Conservation (phyloP, 2,329 filamentous ascomycete species). For the Neonectria magnoliae region DNA sequence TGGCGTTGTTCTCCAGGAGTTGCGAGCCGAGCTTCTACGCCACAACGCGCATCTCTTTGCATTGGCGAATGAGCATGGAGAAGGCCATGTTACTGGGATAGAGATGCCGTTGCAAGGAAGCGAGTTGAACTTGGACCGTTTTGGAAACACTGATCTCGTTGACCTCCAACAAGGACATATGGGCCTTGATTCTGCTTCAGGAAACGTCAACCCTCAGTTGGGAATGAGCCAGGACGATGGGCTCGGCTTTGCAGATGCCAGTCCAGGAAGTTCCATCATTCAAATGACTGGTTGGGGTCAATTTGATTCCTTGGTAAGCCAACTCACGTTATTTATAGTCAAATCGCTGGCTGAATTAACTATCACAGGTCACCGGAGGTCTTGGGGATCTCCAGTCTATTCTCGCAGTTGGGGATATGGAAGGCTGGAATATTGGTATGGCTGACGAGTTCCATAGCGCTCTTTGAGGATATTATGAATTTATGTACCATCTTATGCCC, state of each 20-base stretch:
- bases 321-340: neutral
- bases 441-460: constrained; percentile 2
- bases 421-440: constrained; percentile 27
- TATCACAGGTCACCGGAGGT: constrained; percentile 27
- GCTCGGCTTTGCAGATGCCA: constrained; percentile 11
- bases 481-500: too few relatives aligned
- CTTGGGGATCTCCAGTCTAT: constrained; percentile 27
- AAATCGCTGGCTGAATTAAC: neutral
- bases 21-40: constrained; percentile 39
- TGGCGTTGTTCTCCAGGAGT: constrained; percentile 53
- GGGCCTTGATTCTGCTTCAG: neutral
- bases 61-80: neutral
- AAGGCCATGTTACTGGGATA: neutral
- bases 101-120: neutral
- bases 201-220: neutral
- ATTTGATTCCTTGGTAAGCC: constrained; percentile 31
- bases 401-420: constrained; percentile 19
- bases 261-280: constrained; percentile 24
- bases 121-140: neutral
- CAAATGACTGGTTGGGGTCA: constrained; percentile 40
- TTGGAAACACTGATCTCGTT: neutral
- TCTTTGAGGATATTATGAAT: neutral
- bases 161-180: constrained; percentile 2
- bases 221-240: constrained; percentile 15
- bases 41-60: constrained; percentile 34